These are phyloP conservation scores for Globisporangium camurandrum DNA, from an alignment of 352 stramenopile species.

Conservation along the genomic window DNA sequence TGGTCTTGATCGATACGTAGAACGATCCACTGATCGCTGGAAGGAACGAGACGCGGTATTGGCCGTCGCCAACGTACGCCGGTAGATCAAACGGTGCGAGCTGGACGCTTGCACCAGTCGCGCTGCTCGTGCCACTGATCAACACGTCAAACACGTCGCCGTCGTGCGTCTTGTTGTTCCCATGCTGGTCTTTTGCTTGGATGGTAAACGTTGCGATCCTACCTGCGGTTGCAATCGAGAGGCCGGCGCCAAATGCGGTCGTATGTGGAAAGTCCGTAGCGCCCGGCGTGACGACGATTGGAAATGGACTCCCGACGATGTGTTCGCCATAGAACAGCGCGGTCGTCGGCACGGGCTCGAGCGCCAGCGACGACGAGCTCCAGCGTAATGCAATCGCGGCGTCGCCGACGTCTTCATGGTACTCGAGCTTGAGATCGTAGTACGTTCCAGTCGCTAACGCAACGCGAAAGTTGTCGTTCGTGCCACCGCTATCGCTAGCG, in stretches of 20 bases:
- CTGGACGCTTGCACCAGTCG: too few species aligned
- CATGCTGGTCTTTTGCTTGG: conserved; percentile 89
- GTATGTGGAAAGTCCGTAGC: conserved; percentile 94
- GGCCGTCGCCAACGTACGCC: conserved; percentile 85
- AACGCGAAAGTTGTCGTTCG: conserved; percentile 61
- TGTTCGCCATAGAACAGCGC: conserved; percentile 86
- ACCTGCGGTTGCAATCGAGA: conserved; percentile 74
- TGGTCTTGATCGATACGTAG: conserved; percentile 85
- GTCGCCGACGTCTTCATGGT: conserved; percentile 88
- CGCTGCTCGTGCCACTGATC: conserved; percentile 39
- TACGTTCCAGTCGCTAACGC: conserved; percentile 59
- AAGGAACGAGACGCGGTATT: conserved; percentile 90
- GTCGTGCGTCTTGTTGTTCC: conserved; percentile 87
- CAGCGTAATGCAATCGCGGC: conserved; percentile 87
- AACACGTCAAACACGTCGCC: conserved; percentile 73
- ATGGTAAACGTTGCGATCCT: conserved; percentile 88
- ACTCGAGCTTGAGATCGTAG: conserved; percentile 94
- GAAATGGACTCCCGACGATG: conserved; percentile 92
- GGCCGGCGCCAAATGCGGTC: conserved; percentile 77
- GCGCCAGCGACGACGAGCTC: conserved; percentile 87
- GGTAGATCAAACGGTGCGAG: conserved; percentile 63
- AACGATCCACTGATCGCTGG: conserved; percentile 83
- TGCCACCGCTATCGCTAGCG: conserved; percentile 32
- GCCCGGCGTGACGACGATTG: conserved; percentile 84
- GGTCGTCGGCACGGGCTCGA: conserved; percentile 75